Evolutionary conservation across 139 green algal species (phyloP).

Genomic region (Eudorina sp.): DNA sequence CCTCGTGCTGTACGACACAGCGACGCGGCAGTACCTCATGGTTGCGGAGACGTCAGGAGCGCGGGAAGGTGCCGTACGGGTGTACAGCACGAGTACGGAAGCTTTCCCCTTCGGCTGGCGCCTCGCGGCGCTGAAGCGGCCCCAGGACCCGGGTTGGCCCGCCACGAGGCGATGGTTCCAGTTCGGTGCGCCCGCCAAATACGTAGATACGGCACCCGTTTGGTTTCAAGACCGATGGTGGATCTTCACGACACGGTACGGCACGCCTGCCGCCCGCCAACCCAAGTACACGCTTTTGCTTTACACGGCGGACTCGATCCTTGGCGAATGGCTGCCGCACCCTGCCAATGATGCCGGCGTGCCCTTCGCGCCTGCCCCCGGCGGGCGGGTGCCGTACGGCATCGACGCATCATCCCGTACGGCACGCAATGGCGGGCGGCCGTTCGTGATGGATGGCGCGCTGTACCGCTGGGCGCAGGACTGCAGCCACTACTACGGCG

Average conservation of each 20-base stretch:
- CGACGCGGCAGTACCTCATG: constrained; percentile 25
- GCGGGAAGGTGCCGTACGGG: background rate
- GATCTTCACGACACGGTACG: constrained; percentile 33
- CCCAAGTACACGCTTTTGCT: constrained; percentile 47
- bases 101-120: constrained; percentile 27
- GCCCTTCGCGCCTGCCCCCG: background rate
- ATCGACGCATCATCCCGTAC: background rate
- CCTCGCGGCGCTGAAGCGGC: background rate
- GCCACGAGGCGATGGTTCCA: constrained; percentile 34
- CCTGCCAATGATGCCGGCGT: background rate
- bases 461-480: constrained; percentile 50
- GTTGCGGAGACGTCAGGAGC: constrained; percentile 24
- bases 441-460: background rate
- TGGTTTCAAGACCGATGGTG: constrained; percentile 15
- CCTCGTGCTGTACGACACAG: constrained; percentile 18
- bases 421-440: constrained; percentile 28
- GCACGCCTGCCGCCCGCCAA: background rate
- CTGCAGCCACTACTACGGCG: constrained; percentile 35
- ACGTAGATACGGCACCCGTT: constrained; percentile 43
- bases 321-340: constrained; percentile 34
- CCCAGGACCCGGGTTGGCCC: constrained; percentile 22
- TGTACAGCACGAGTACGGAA: background rate
- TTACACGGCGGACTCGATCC: constrained; percentile 9
- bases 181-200: background rate
- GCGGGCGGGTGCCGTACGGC: constrained; percentile 2